Evolutionary conservation across 2,329 filamentous ascomycete genomes (phyloP), one percentile per base, ranked within the genome.

Genomic region (Penicillium sp.): DNA sequence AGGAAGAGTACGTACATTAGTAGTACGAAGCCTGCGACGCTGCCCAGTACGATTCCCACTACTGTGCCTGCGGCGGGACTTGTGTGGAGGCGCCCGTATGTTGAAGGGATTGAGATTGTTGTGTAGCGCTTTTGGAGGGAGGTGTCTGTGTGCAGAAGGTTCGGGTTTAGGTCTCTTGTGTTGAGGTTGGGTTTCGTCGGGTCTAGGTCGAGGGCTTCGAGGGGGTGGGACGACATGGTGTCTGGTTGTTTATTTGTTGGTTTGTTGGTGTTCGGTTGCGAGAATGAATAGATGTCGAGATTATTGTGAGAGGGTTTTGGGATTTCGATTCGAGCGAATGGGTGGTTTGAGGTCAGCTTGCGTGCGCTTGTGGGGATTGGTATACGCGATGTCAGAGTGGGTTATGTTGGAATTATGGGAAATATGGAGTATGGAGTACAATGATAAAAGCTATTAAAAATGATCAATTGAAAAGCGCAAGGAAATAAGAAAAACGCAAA

Each of bases 61-160:
- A 88, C 80, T 38, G 80, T 79, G 52, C 82, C 85, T 0, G 85
- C 80, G 1, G 77, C 45, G 0, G 84, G 84, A 6, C 83, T 80
- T 26, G 73, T 65, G 67, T 81, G 72, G 34, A 83, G 74, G 50
- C 77, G 76, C 44, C 79, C 77, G 72, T 89, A 89, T 62, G 83
- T 83, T 26, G 82, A 80, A 1, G 85, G 85, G 63, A 89, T 85
- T 58, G 84, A 76, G 62, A 76, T 62, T 50, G 74, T 72, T 53
- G 62, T 63, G 57, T 68, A 68, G 44, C 66, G 64, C 35, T 59
- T 62, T 58, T 66, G 48, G 39, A 63, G 57, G 40, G 53, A 26
- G 32, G 29, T 52, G 53, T 58, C 50, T 4, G 29, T 50, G 35
- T 50, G 26, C 9, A 57, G 50, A 58, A 57, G 50, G 58, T 55